Evolutionary conservation across 169 alveolate genomes (phyloP), one percentile per base, ranked within the genome.

Genomic region (Cryptosporidium parvum): DNA sequence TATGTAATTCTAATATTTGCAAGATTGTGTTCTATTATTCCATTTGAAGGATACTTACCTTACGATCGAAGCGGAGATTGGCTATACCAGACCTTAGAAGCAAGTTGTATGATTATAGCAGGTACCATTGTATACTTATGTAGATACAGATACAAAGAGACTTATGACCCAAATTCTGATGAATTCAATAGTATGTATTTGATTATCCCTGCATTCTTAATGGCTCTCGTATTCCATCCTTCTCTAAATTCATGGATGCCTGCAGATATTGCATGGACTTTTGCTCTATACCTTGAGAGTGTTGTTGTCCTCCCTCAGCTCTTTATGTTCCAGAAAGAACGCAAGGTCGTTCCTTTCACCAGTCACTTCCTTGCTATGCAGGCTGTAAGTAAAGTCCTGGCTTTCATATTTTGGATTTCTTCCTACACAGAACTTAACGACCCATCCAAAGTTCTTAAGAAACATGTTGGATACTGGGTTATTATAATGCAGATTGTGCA

Each of bases 331-430:
- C 98, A 97, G 70, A 95, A 94, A 65, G 94, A 96, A 94, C 96
- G 96, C 71, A 94, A 94, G 69, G 98, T 96, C 3, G 95, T 92
- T 59, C 95, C 98, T 37, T 96, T 97, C 70, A 94, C 97, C 31
- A 94, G 97, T 21, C 99, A 97, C 93, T 97, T 97, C 94, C 93
- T 97, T 16, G 99, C 98, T 16, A 97, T 97, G 18, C 98, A 96
- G 92, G 95, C 97, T 29, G 93, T 94, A 61, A 92, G 98, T 45
- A 95, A 93, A 85, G 94, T 96, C 48, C 52, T 96, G 45, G 96
- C 98, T 21, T 96, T 96, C 75, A 92, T 96, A 31, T 96, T 96
- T 93, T 96, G 98, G 98, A 70, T 96, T n/a, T 93, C 97, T 10
- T 93, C 98, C 72, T 94, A 92, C 93, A 87, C 85, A 42, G 98